phyloP scores from a whole-genome alignment of 495 filamentous ascomycete species.

The Hypoxylon trugodes region DNA sequence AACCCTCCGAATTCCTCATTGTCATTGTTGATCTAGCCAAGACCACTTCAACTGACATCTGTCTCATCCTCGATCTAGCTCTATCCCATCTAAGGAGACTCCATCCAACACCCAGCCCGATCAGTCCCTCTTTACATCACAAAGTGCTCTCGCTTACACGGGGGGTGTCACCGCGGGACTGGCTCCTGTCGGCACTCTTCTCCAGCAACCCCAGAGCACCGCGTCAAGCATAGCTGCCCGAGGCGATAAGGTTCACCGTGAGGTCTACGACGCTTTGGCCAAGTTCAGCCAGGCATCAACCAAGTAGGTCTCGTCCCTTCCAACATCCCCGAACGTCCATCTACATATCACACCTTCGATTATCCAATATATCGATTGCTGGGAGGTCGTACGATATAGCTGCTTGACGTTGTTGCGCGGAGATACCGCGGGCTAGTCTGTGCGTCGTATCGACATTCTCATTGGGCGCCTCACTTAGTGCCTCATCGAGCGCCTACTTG shows the following conservation, averaged over 20 bases:
- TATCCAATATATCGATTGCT: background rate
- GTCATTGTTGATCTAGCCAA: background rate
- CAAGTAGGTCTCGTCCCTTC: conserved; percentile 16
- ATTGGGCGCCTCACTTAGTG: too few species aligned
- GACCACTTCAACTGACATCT: background rate
- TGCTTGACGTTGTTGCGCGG: too few species aligned
- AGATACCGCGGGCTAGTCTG: too few species aligned
- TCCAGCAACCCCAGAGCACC: background rate
- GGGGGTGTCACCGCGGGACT: background rate
- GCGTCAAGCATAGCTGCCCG: background rate
- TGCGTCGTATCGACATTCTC: too few species aligned
- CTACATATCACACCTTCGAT: background rate
- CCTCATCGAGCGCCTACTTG: too few species aligned
- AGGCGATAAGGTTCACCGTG: background rate
- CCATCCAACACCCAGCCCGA: background rate
- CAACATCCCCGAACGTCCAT: background rate
- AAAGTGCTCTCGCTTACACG: background rate
- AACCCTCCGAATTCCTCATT: too few species aligned
- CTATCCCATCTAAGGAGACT: background rate
- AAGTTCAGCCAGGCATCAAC: background rate
- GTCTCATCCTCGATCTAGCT: background rate
- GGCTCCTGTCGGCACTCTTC: conserved; percentile 11
- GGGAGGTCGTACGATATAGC: background rate
- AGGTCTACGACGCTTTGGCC: conserved; percentile 1
- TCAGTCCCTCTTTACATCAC: background rate